Conservation (phyloP, 164 flowering plant genomes). For the Berberis vulgaris region DNA sequence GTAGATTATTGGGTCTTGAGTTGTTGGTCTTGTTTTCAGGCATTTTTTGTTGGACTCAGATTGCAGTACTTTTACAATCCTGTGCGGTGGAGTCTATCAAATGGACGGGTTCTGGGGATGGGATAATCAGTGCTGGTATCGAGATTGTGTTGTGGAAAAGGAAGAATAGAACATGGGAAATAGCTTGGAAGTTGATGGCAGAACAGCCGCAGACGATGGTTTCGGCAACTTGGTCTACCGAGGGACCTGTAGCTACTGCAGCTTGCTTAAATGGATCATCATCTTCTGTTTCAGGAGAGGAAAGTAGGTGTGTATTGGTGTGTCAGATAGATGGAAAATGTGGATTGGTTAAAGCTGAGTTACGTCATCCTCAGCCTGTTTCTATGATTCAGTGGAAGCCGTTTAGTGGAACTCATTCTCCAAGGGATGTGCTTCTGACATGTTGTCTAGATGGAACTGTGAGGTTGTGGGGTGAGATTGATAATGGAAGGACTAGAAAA, state of each 20-base stretch:
- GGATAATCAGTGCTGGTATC: conserved; percentile 68
- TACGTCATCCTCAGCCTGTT: conserved; percentile 72
- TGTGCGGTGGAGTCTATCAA: conserved; percentile 54
- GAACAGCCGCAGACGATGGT: conserved; percentile 65
- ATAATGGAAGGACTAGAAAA: conserved; percentile 47
- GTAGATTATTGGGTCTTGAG: not conserved
- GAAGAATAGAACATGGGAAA: conserved; percentile 61
- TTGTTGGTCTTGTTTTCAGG: conserved; percentile 46
- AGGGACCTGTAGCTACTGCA: conserved; percentile 68
- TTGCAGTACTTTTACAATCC: conserved; percentile 57
- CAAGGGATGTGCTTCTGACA: conserved; percentile 56
- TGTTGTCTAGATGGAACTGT: conserved; percentile 89
- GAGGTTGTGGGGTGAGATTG: conserved; percentile 87
- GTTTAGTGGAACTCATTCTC: conserved; percentile 14
- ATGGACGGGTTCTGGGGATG: conserved; percentile 98
- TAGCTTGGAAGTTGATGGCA: conserved; percentile 60
- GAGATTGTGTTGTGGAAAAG: conserved; percentile 80
- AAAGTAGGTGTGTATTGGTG: conserved; percentile 42
- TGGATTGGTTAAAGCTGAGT: conserved; percentile 37
- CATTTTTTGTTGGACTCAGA: conserved; percentile 95
- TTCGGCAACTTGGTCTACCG: conserved; percentile 74
- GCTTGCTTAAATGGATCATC: conserved; percentile 20
- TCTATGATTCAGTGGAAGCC: conserved; percentile 94
- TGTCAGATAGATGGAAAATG: conserved; percentile 31
- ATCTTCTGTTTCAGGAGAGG: not conserved